Evolutionary conservation across 495 filamentous ascomycete genomes (phyloP), one percentile per base, ranked within the genome.

Genomic region (Penicillium angulare): DNA sequence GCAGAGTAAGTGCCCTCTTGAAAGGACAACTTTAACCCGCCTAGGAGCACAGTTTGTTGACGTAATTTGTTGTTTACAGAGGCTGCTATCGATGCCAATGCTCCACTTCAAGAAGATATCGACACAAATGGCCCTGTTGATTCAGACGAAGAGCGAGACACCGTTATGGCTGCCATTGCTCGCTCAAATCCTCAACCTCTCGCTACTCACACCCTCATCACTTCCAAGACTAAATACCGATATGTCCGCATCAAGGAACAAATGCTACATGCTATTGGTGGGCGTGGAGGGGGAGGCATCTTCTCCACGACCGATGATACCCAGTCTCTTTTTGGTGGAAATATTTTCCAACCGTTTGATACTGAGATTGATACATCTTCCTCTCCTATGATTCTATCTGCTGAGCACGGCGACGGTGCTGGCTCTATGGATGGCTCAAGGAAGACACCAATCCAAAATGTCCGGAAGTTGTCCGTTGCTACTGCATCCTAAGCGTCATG

Each of bases 1-100:
- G 73, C 92, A 97, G 65, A 95, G 88, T 91, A 79, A 56, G 80
- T 72, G 9, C 3, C 33, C n/a, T 34, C 38, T n/a, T n/a, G n/a
- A n/a, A n/a, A n/a, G n/a, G n/a, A n/a, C 27, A 2, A 31, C 27
- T 31, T 31, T 31, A 6, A 31, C 13, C 27, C 27, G n/a, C n/a
- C n/a, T n/a, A n/a, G n/a, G n/a, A n/a, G n/a, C n/a, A n/a, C n/a
- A n/a, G n/a, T n/a, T n/a, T n/a, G n/a, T 38, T 59, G 43, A 52
- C 53, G 29, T 23, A n/a, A 42, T 42, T 7, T 13, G 29, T 39
- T 23, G 38, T 22, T 31, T 57, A 66, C 61, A 92, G 88, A 95
- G 72, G 90, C 90, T 33, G 89, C 90, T 26, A 87, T 98, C 57
- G 91, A 96, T 64, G 92, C 92, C 54, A 92, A 92, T 63, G 91